Evolutionary conservation across 2,329 filamentous ascomycete genomes (phyloP), one percentile per base, ranked within the genome.

Genomic region (Alternaria longipes): DNA sequence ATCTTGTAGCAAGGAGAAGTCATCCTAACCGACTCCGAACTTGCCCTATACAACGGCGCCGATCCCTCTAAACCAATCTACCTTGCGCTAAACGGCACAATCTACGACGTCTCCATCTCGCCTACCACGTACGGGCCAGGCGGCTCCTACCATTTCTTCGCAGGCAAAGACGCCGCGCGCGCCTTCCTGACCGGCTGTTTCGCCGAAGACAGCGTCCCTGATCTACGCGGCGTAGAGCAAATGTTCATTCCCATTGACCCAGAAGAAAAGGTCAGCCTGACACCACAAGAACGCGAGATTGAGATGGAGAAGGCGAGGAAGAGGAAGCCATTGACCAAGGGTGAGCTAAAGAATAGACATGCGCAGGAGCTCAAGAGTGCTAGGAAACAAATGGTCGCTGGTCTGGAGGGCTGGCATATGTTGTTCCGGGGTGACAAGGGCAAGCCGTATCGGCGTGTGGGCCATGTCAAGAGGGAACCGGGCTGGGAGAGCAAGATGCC

Each of bases 101-200:
- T 96, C 80, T 95, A 91, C 84, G 92, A 96, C 79, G 92, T 96
- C 41, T 87, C 87, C n/a, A 81, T 85, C 30, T 89, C 89, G 55
- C 78, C 77, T 9, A 38, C 60, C 2, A 79, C 77, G 57, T 85
- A 85, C 84, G 87, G 69, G 79, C 85, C 94, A 0, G 93, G 93
- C 28, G 95, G 94, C 5, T 89, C 88, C 38, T 99, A 99, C 84
- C 85, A 89, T 73, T 90, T 91, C 81, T 97, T 99, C 79, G 88
- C 93, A 0, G 95, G 94, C 62, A 85, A 86, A 64, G 95, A 99
- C 80, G 94, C 94, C 34, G 89, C 91, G 14, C 90, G 95, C 50
- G 93, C 90, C 20, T 99, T 93, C 79, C 89, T 99, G 20, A 98
- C 95, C 2, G 93, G 92, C 18, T 99, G 95, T 79, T 99, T 99